phyloP scores from a whole-genome alignment of 2,329 filamentous ascomycete species.

The Metarhizium album region DNA sequence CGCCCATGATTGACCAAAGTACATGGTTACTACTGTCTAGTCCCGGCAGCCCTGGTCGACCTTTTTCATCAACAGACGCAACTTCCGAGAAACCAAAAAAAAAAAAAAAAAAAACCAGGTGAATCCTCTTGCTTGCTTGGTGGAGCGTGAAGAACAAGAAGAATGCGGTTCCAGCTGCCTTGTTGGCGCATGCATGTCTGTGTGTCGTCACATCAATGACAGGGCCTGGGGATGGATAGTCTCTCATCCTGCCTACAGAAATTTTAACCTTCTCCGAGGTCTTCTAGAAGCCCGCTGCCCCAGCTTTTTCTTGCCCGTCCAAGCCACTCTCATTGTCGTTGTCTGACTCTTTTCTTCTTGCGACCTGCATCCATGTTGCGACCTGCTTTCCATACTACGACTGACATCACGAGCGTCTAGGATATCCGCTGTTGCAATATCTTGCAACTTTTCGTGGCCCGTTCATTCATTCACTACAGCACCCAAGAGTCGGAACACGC shows the following conservation, averaged over 20 bases:
- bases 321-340: slow-evolving; percentile 7
- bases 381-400: not conserved
- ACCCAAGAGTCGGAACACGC: not conserved
- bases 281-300: slow-evolving; percentile 19
- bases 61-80: slow-evolving; percentile 1
- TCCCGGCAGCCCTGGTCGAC: not conserved
- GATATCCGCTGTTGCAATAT: not conserved
- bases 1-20: not conserved
- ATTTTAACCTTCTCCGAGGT: slow-evolving; percentile 15
- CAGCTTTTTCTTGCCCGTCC: slow-evolving; percentile 6
- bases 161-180: not conserved
- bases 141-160: slow-evolving; percentile 1
- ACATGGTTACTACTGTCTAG: too few species aligned
- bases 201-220: not conserved
- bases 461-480: not conserved
- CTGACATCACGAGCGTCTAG: not conserved
- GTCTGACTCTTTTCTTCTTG: slow-evolving; percentile 3
- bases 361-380: not conserved
- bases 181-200: not conserved
- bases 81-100: not conserved
- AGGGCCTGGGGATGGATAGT: not conserved
- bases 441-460: slow-evolving; percentile 4
- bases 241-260: slow-evolving; percentile 1
- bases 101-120: not conserved
- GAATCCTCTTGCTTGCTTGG: slow-evolving; percentile 1